phyloP scores from a whole-genome alignment of 2,329 filamentous ascomycete genomes.

The Lachnellula subtilissima region DNA sequence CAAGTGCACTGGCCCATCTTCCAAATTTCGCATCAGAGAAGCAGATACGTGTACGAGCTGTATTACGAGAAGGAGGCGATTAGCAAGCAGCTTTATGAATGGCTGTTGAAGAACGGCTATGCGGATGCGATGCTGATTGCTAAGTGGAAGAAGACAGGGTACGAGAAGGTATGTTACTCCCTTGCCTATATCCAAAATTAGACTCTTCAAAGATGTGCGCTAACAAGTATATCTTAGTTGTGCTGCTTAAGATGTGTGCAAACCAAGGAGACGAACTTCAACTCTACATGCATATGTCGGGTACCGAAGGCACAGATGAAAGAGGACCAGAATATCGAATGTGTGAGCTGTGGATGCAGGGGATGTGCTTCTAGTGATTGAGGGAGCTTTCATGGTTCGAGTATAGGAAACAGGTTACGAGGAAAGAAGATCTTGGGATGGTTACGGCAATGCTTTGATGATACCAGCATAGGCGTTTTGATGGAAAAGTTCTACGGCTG shows the following conservation, averaged over 20 bases:
- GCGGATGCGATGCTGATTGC: conserved; percentile 93
- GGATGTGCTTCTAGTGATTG: conserved; percentile 85
- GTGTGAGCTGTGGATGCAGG: conserved; percentile 89
- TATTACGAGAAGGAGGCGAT: conserved; percentile 99
- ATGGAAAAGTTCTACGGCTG: background rate
- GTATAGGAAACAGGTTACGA: background rate
- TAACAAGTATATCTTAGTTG: conserved; percentile 47
- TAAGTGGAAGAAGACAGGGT: conserved; percentile 99
- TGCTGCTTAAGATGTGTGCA: conserved; percentile 96
- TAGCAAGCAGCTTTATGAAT: conserved; percentile 86
- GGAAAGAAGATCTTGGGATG: background rate
- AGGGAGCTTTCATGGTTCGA: background rate
- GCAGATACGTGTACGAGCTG: conserved; percentile 90
- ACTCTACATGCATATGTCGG: conserved; percentile 93
- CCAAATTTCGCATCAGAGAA: conserved; percentile 90
- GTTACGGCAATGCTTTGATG: conserved; percentile 8
- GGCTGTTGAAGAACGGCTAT: conserved; percentile 93
- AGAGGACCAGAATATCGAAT: conserved; percentile 85
- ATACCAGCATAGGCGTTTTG: conserved; percentile 20
- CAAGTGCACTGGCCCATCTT: conserved; percentile 97
- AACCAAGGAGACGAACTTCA: conserved; percentile 99
- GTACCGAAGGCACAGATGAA: conserved; percentile 87
- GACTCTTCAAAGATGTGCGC: background rate
- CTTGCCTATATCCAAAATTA: conserved; percentile 7
- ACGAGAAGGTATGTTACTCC: conserved; percentile 71